These are phyloP conservation scores for Lizonia empirigonia DNA, from an alignment of 2,329 filamentous ascomycete genomes.

Conservation along the genomic window DNA sequence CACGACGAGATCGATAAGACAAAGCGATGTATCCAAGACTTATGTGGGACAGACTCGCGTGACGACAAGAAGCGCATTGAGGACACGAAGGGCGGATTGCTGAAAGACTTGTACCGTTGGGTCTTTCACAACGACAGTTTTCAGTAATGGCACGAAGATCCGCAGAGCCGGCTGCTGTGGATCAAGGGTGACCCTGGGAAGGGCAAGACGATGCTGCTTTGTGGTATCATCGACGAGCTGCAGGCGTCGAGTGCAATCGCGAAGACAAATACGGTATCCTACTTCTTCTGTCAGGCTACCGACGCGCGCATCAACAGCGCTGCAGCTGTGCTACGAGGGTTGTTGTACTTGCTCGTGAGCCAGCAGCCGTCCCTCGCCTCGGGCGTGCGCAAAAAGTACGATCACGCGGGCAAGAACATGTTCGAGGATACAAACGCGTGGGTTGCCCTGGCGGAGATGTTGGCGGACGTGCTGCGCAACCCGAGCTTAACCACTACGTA, in stretches of 20 bases:
- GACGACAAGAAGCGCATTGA: slow-evolving; percentile 15
- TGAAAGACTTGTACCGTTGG: slow-evolving; percentile 21
- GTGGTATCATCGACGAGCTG: slow-evolving; percentile 37
- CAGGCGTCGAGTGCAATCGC: slow-evolving; percentile 20
- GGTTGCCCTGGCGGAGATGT: slow-evolving; percentile 35
- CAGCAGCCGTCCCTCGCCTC: slow-evolving; percentile 21
- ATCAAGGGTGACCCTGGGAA: slow-evolving; percentile 31
- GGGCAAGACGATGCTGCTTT: slow-evolving; percentile 50
- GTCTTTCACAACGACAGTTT: slow-evolving; percentile 30
- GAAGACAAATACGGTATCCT: no score
- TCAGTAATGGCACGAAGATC: slow-evolving; percentile 27
- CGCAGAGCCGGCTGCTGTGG: slow-evolving; percentile 44
- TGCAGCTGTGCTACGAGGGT: slow-evolving; percentile 50
- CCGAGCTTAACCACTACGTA: slow-evolving; percentile 23
- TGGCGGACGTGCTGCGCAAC: slow-evolving; percentile 50
- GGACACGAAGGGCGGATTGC: slow-evolving; percentile 9
- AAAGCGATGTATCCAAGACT: no score
- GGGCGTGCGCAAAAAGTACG: slow-evolving; percentile 13
- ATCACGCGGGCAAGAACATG: background rate
- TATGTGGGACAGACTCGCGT: slow-evolving; percentile 13
- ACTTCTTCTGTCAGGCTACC: slow-evolving; percentile 50
- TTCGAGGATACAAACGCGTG: slow-evolving; percentile 21
- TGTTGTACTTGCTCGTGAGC: slow-evolving; percentile 51
- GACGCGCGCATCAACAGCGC: slow-evolving; percentile 47
- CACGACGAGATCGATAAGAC: slow-evolving; percentile 17